Percentiles rank a stretch among this genome's conserved stretches.
Conservation (phyloP, 2,329 filamentous ascomycete genomes). For the Ilyonectria robusta region DNA sequence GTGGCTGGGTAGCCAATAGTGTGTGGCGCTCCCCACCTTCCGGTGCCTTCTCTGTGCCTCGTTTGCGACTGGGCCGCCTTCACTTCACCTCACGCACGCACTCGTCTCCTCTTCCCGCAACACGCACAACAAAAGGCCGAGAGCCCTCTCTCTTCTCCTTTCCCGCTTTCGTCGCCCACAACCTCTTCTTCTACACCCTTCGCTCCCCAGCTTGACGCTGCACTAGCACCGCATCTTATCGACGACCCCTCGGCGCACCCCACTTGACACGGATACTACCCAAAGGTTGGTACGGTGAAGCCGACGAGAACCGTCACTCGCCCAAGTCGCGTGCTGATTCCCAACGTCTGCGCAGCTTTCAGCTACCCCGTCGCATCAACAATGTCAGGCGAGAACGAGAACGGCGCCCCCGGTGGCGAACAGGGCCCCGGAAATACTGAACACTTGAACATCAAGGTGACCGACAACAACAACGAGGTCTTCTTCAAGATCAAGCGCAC, state of each 20-base stretch:
- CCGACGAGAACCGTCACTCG: constrained; percentile 9
- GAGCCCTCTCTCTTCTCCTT: background rate
- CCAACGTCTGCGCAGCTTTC: constrained; percentile 18
- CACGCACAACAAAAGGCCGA: constrained; percentile 21
- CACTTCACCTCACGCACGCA: constrained; percentile 40
- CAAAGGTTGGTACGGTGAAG: constrained; percentile 25
- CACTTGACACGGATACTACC: constrained; percentile 21
- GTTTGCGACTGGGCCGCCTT: constrained; percentile 29
- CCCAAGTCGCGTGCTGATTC: constrained; percentile 35
- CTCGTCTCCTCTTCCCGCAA: constrained; percentile 35
- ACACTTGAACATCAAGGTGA: constrained; percentile 99
- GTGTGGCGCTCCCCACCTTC: constrained; percentile 42
- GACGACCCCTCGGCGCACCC: constrained; percentile 6
- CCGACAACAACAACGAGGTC: constrained; percentile 99
- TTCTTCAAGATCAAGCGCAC: constrained; percentile 99
- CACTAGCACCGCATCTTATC: constrained; percentile 4
- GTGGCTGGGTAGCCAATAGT: constrained; percentile 45
- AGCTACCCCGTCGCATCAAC: constrained; percentile 39
- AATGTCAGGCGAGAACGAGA: constrained; percentile 64
- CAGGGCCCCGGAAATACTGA: constrained; percentile 70
- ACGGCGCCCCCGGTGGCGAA: constrained; percentile 65
- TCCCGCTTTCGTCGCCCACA: constrained; percentile 16
- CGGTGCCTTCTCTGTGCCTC: constrained; percentile 25
- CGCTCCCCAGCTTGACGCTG: background rate
- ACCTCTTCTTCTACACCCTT: background rate